Percentiles rank a stretch among this genome's conserved stretches.
Evolutionary conservation across 2,329 filamentous ascomycete genomes (phyloP).

Genomic region (Emericellopsis atlantica): DNA sequence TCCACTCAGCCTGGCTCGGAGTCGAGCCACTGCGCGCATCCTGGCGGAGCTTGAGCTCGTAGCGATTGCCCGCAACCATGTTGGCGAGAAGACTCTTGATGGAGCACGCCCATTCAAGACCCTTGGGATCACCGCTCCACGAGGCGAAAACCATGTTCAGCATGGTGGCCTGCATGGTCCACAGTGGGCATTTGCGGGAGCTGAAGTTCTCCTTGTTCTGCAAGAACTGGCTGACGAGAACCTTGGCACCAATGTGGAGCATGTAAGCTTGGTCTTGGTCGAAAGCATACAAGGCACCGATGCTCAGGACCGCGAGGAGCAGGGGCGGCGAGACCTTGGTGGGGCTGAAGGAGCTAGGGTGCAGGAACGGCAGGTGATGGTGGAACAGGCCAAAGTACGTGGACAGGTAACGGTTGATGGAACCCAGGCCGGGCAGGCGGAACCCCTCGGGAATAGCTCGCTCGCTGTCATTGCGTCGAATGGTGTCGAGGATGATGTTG

Average conservation of each 20-base stretch:
- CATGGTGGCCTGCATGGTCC: conserved; percentile 95
- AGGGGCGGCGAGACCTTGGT: conserved; percentile 70
- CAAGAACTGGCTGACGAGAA: conserved; percentile 90
- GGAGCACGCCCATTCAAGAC: conserved; percentile 95
- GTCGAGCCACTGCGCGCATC: conserved; percentile 69
- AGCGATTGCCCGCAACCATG: conserved; percentile 95
- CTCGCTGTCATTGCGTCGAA: conserved; percentile 68
- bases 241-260: conserved; percentile 94
- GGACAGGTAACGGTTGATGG: conserved; percentile 82
- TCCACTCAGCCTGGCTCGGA: conserved; percentile 80
- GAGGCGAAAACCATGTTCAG: conserved; percentile 99
- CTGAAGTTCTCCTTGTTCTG: conserved; percentile 99
- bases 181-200: conserved; percentile 90
- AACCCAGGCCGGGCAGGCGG: conserved; percentile 66
- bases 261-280: conserved; percentile 96
- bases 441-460: conserved; percentile 79
- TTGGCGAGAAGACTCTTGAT: conserved; percentile 97
- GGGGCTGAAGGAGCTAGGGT: conserved; percentile 81
- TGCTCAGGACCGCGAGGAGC: conserved; percentile 80
- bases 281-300: conserved; percentile 92
- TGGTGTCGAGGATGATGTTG: conserved; percentile 73
- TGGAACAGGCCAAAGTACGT: conserved; percentile 98
- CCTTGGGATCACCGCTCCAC: conserved; percentile 97
- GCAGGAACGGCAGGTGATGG: conserved; percentile 89
- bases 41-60: conserved; percentile 86